Conservation (phyloP, 768 basidiomycete genomes). For the Asterophora parasitica region DNA sequence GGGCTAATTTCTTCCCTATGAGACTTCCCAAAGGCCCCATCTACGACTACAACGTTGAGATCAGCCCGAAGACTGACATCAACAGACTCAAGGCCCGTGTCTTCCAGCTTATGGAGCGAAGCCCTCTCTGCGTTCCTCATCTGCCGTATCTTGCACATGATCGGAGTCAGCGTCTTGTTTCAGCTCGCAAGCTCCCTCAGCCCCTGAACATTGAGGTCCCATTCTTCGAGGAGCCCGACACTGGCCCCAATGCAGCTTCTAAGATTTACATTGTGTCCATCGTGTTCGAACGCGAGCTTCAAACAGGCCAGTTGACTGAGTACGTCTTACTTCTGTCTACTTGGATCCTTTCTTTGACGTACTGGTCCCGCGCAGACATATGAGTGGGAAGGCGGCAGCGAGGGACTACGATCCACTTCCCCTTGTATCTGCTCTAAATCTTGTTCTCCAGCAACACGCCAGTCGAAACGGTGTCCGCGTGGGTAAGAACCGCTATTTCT, state of each 20-base stretch:
- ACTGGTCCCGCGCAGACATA: slow-evolving; percentile 37
- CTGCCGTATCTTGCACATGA: slow-evolving; percentile 50
- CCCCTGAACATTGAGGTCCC: slow-evolving; percentile 36
- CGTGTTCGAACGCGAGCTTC: slow-evolving; percentile 36
- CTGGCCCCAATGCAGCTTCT: slow-evolving; percentile 28
- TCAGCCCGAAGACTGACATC: slow-evolving; percentile 42
- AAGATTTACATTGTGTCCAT: slow-evolving; percentile 40
- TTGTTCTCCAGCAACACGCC: slow-evolving; percentile 49
- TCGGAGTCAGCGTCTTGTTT: slow-evolving; percentile 40
- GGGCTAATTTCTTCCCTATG: slow-evolving; percentile 63
- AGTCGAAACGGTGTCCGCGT: slow-evolving; percentile 43
- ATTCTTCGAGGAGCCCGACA: slow-evolving; percentile 39
- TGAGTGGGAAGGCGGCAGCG: slow-evolving; percentile 40
- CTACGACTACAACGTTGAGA: slow-evolving; percentile 54
- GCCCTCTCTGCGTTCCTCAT: slow-evolving; percentile 29
- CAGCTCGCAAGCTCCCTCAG: slow-evolving; percentile 40
- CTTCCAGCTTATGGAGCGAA: slow-evolving; percentile 49
- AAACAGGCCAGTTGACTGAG: slow-evolving; percentile 28
- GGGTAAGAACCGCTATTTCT: slow-evolving; percentile 55
- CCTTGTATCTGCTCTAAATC: slow-evolving; percentile 52
- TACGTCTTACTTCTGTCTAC: slow-evolving; percentile 16
- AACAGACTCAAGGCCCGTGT: slow-evolving; percentile 45
- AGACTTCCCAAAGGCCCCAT: slow-evolving; percentile 40
- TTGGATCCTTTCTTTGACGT: background rate
- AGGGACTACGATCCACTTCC: slow-evolving; percentile 45